Base-by-base conservation (phyloP, 495 filamentous ascomycete species). In the Neurospora tetraspora region DNA sequence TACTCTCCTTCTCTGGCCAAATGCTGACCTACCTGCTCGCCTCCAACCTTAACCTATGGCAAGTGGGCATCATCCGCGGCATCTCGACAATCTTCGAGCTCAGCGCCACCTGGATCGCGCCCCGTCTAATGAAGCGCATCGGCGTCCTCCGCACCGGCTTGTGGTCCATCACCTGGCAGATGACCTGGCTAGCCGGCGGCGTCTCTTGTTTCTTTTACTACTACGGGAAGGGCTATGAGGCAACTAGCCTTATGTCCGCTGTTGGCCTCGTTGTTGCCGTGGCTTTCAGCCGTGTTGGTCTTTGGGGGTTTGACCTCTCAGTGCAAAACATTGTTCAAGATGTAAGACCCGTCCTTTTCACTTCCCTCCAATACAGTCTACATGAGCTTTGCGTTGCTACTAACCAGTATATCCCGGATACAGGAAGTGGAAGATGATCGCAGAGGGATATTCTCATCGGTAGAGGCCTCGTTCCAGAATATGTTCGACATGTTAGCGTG, bases 261-360 rank as follows among this genome's bases (percentile, higher is more conserved):
- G 77, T 74, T 0, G 82, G 82, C 11, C 78, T 92, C 16, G 84
- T 87, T 3, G 78, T 76, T 5, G 88, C 86, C 0, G 85, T 88
- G 0, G 83, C 85, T 0, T 38, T 90, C 12, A 92, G 90, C 70
- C 83, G 91, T 0, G 42, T 91, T 7, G 91, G 91, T 0, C 81
- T 93, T 0, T 89, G 91, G 86, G 88, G 90, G 0, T 92, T 89
- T 72, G 91, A 93, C 76, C 80, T 93, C 2, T 88, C 84, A 37
- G 87, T 82, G 9, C 91, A 93, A 75, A 83, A 84, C 65, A 83
- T 92, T 14, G 82, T 93, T 0, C 91, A 93, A 77, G 89, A 90
- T 74, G 89, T 90, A 75, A 76, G 83, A 14, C 34, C 20, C 18
- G 4, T 70, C 37, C 14, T 18, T 27, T 42, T 61, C 59, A 18